Conservation (phyloP, 1,139 yeast species). For the Geotrichum phurueaensis region DNA sequence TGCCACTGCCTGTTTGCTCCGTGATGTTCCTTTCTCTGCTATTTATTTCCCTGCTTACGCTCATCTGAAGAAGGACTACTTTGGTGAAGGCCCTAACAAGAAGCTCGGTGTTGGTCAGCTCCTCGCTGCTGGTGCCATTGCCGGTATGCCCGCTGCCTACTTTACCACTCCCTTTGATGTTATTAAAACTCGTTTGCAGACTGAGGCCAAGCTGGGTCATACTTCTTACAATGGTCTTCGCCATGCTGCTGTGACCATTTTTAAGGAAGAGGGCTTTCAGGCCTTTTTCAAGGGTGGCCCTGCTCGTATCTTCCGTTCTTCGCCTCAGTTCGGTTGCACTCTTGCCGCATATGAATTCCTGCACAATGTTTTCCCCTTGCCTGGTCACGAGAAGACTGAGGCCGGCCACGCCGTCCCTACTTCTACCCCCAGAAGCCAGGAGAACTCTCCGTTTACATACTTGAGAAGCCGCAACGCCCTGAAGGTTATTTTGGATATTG, state of each 20-base stretch:
- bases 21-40: constrained; percentile 96
- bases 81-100: constrained; percentile 72
- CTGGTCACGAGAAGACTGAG: constrained; percentile 37
- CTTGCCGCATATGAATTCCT: constrained; percentile 91
- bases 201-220: constrained; percentile 74
- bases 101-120: constrained; percentile 75
- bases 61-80: constrained; percentile 75
- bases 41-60: constrained; percentile 97
- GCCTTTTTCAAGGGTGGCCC: constrained; percentile 96
- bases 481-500: constrained; percentile 42
- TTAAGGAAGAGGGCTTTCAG: constrained; percentile 67
- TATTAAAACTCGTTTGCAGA: constrained; percentile 89
- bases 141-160: constrained; percentile 98
- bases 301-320: constrained; percentile 89
- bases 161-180: constrained; percentile 96
- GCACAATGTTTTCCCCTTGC: constrained; percentile 54
- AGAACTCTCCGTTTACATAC: constrained; percentile 35
- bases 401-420: constrained; percentile 42
- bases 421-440: constrained; percentile 27
- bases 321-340: constrained; percentile 97
- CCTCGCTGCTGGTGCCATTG: constrained; percentile 83
- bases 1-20: constrained; percentile 80
- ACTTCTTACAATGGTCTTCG: constrained; percentile 67
- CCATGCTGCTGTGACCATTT: constrained; percentile 70
- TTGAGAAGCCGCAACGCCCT: constrained; percentile 41